These are phyloP conservation scores for Massarina eburnea DNA, from an alignment of 2,329 filamentous ascomycete genomes.

Conservation along the genomic window DNA sequence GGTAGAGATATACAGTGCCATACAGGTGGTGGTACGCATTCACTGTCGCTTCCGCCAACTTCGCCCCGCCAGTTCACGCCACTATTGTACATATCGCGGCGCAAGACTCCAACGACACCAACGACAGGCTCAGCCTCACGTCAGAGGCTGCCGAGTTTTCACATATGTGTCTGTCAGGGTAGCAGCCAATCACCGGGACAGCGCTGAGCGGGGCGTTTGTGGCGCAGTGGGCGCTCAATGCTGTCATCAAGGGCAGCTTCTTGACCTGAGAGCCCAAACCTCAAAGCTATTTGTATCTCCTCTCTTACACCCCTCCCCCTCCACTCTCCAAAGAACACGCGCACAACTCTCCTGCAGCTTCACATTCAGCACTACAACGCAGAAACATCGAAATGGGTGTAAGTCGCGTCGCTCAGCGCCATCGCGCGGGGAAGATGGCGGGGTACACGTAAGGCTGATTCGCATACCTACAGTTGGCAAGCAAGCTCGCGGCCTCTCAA, in stretches of 20 bases:
- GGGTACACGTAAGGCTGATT: background rate
- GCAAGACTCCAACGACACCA: too few species aligned
- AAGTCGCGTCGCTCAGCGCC: background rate
- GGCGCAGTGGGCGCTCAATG: background rate
- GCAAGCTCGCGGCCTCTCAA: conserved; percentile 51
- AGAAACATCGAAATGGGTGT: background rate
- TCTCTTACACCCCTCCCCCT: background rate
- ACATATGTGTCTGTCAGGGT: too few species aligned
- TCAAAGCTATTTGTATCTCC: background rate
- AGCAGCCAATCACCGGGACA: background rate
- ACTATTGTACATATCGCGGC: too few species aligned
- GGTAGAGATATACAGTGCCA: too few species aligned
- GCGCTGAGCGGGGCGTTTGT: background rate
- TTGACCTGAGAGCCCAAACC: background rate
- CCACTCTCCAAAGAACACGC: background rate
- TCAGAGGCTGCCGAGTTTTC: background rate
- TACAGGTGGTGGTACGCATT: too few species aligned
- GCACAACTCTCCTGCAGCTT: background rate
- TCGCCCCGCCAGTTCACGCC: too few species aligned
- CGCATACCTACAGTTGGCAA: background rate
- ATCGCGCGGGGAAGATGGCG: background rate
- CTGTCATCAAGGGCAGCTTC: background rate
- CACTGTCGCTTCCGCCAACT: too few species aligned
- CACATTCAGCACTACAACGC: background rate
- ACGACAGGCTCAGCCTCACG: background rate